Evolutionary conservation across 371 early-diverging fungal genomes (phyloP), one percentile per base, ranked within the genome.

Genomic region (Dentiscutata heterogama): DNA sequence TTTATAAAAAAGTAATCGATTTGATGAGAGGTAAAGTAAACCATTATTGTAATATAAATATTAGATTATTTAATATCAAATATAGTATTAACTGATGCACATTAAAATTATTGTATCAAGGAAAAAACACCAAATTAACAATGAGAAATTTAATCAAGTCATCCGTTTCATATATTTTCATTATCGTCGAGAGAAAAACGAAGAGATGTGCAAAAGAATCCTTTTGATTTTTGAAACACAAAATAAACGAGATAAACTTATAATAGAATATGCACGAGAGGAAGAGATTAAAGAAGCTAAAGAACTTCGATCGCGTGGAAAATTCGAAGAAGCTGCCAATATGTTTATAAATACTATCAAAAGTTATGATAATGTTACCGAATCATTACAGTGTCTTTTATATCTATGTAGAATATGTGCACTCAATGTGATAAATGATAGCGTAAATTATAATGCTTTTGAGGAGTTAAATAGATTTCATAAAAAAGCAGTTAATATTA

Each of bases 321-420:
- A 65, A 31, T 78, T 65, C 20, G 42, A 78, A 64, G 50, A 65
- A 35, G 78, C 78, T 25, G 42, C 78, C 18, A 29, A 77, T 77
- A 25, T 42, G 60, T 77, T 77, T 29, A 58, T 31, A 16, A 0
- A 46, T 3, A 31, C 46, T 7, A 0, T 53, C 3, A 63, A 77
- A 29, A 60, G 46, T 6, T 29, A 79, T 7, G 16, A 60, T 4
- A 53, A 39, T 63, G 18, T 25, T 5, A 42, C 61, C 13, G n/a
- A 78, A 29, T 39, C 78, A 31, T 51, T 78, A 42, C 64, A 46
- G 11, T 78, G 67, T 31, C 13, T 63, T 60, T 25, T 79, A 14
- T n/a, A 67, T 3, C 54, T 35, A 54, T 79, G 79, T 31, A 79
- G 65, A 67, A 53, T 53, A 13, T 39, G 68, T 51, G 39, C 53